These are phyloP conservation scores for Rhytidhysteron rufulum DNA, from an alignment of 2,329 filamentous ascomycete genomes.

Conservation along the genomic window DNA sequence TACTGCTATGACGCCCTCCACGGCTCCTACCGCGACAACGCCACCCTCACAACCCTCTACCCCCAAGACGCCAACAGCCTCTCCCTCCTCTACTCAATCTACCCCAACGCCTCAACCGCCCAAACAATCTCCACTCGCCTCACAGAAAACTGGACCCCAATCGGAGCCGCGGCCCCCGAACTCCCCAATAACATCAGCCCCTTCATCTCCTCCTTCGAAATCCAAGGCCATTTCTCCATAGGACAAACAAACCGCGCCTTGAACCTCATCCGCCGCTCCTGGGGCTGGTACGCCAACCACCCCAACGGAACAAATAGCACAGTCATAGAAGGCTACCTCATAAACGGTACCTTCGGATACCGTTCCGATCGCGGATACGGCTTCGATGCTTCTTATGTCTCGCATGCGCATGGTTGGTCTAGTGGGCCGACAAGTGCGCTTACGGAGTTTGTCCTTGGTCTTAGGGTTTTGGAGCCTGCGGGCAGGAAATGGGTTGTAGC, in stretches of 20 bases:
- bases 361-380: slow-evolving; percentile 50
- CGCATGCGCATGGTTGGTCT: slow-evolving; percentile 43
- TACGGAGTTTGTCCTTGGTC: slow-evolving; percentile 43
- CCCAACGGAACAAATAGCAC: slow-evolving; percentile 57
- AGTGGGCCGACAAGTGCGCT: slow-evolving; percentile 26
- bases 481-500: slow-evolving; percentile 43
- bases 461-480: slow-evolving; percentile 37
- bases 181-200: slow-evolving; percentile 56
- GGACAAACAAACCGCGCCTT: slow-evolving; percentile 50
- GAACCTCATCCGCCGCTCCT: slow-evolving; percentile 52
- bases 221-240: slow-evolving; percentile 53
- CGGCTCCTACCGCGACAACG: slow-evolving; percentile 37
- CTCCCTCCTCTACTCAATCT: slow-evolving; percentile 48
- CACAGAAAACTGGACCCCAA: slow-evolving; percentile 51
- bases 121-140: slow-evolving; percentile 44
- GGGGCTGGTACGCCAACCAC: slow-evolving; percentile 60
- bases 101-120: slow-evolving; percentile 32
- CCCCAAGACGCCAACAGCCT: slow-evolving; percentile 56
- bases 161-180: slow-evolving; percentile 55
- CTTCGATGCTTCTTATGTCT: slow-evolving; percentile 43
- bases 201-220: slow-evolving; percentile 57
- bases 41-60: slow-evolving; percentile 30
- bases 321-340: slow-evolving; percentile 57
- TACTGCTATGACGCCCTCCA: slow-evolving; percentile 21
- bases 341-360: slow-evolving; percentile 57